Base-by-base conservation (phyloP, 1,284 basidiomycete species). In the Ustilago curta region DNA sequence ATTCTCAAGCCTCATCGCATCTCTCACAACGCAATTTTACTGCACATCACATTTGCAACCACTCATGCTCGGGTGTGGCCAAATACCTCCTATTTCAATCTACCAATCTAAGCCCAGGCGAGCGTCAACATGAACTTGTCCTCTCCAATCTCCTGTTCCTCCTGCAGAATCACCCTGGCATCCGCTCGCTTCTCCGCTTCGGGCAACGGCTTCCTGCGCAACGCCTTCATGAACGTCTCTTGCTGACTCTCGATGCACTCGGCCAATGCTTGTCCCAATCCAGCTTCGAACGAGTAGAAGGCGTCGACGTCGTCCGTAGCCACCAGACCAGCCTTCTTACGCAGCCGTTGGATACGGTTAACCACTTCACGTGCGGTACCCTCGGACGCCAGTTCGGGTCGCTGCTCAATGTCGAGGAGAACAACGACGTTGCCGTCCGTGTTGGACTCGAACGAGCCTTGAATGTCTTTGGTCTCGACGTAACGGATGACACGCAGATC, bases 371-470 rank as follows among this genome's bases (percentile, higher is more conserved):
- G 90, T 48, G 94, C 91, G 40, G 95, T 88, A 86, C 94, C 95
- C 87, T 97, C 93, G 63, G 90, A 88, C 85, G 92, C 90, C 60
- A 99, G 89, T 78, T 97, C 94, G 1, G 92, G 89, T 79, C 97
- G 92, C 57, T 92, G 89, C 83, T 93, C 90, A 65, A 93, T 90
- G 85, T 99, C 96, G 44, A 99, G 89, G 49, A 97, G 89, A 70
- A 98, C 90, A 56, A 97, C 95, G 54, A 97, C 95, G 74, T 98
- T 94, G 82, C 92, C 93, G 86, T 99, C 94, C 32, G 94, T 94
- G 80, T 96, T 91, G 18, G 92, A 92, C 63, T 92, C 93, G 81
- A 91, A 93, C 35, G 79, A 66, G 59, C 91, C 89, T 29, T 83
- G 82, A 18, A 83, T 76, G 89, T 62, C 68, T 42, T 70, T 65